These are phyloP conservation scores for Cruciata laevipes DNA, from an alignment of 257 asterid genomes.

Conservation along the genomic window DNA sequence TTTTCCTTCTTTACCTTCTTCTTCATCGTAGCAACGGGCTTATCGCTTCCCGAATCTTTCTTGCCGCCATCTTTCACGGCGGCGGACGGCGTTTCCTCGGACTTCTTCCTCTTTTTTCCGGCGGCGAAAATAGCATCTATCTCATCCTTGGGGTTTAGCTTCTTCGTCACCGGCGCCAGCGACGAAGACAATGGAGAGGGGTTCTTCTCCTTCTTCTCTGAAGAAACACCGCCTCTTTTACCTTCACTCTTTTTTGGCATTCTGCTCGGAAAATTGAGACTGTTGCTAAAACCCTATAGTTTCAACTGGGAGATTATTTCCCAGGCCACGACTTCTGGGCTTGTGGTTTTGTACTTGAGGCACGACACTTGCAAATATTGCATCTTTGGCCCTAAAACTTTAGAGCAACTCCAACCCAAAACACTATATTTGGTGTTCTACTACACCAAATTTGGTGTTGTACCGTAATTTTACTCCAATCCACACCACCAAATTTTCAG, in stretches of 20 bases:
- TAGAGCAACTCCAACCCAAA: too few relatives aligned
- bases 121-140: slow-evolving; percentile 72
- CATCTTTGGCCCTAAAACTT: background rate
- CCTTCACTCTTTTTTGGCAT: slow-evolving; percentile 26
- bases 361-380: background rate
- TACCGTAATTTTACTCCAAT: too few relatives aligned
- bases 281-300: background rate
- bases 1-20: background rate
- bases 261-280: background rate
- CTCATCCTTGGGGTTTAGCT: slow-evolving; percentile 38
- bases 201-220: slow-evolving; percentile 17
- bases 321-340: background rate
- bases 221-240: background rate
- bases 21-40: slow-evolving; percentile 7
- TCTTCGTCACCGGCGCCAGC: slow-evolving; percentile 13
- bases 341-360: background rate
- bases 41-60: background rate
- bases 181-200: background rate
- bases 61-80: background rate
- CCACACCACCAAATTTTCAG: too few relatives aligned
- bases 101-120: slow-evolving; percentile 44
- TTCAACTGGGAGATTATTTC: background rate
- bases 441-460: too few relatives aligned
- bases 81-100: slow-evolving; percentile 17
- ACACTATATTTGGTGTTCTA: too few relatives aligned